Evolutionary conservation across 257 asterid species (phyloP).

Genomic region (Solanum paucissectum): DNA sequence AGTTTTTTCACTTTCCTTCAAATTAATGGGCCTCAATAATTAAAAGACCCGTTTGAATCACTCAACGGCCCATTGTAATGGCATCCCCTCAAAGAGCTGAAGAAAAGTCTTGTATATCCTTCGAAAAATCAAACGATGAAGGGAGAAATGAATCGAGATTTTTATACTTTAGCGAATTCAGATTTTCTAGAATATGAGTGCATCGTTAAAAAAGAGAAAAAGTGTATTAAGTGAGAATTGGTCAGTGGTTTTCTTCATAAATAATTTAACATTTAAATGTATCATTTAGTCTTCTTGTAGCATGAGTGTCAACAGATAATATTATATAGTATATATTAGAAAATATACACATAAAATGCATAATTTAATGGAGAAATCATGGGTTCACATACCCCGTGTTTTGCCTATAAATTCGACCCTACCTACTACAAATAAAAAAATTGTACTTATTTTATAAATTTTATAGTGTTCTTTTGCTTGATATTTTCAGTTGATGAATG

Average conservation of each 20-base stretch:
- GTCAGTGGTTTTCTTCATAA: rapidly evolving
- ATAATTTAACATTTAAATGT: too few relatives aligned
- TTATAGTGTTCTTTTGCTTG: neutral
- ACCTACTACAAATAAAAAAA: neutral
- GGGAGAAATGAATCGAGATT: neutral
- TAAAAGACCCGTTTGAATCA: neutral
- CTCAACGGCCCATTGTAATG: neutral
- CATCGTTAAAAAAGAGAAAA: rapidly evolving
- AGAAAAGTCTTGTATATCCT: neutral
- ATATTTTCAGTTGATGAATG: neutral
- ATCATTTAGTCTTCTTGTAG: too few relatives aligned
- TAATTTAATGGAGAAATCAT: too few relatives aligned
- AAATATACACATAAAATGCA: neutral
- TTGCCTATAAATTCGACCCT: neutral
- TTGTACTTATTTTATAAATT: neutral
- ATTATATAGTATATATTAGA: too few relatives aligned
- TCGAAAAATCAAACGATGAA: neutral
- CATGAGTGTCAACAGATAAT: neutral
- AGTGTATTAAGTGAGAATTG: neutral
- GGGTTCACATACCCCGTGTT: neutral
- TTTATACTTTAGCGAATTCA: neutral
- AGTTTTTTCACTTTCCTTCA: neutral
- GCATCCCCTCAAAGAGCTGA: neutral
- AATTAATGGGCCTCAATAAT: neutral
- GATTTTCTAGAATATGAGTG: neutral